These are phyloP conservation scores for Fagopyrum esculentum DNA, from an alignment of 148 eudicot genomes.

Conservation along the genomic window DNA sequence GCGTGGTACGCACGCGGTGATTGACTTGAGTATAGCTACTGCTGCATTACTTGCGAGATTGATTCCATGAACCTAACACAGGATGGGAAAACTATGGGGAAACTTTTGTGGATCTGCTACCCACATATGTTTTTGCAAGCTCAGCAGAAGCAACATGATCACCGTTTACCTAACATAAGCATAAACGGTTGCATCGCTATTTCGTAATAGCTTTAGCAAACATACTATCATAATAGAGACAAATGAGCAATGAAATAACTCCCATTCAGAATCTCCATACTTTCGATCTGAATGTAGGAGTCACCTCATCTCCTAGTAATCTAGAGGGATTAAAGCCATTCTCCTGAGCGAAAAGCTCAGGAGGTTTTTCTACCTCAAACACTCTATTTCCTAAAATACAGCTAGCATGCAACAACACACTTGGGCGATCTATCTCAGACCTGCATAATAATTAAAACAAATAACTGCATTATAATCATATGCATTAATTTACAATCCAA, in stretches of 20 bases:
- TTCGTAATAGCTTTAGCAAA: neutral
- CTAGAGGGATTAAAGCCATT: conserved; percentile 21
- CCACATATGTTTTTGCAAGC: conserved; percentile 92
- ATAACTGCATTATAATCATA: neutral
- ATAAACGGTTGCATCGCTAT: neutral
- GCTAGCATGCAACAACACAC: conserved; percentile 48
- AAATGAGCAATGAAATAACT: neutral
- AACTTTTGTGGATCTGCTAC: conserved; percentile 40
- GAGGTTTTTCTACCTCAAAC: conserved; percentile 21
- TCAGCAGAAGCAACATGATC: conserved; percentile 69
- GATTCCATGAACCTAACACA: conserved; percentile 10
- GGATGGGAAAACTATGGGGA: conserved; percentile 24
- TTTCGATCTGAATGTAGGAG: too few relatives aligned
- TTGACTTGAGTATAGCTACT: too few relatives aligned
- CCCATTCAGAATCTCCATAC: too few relatives aligned
- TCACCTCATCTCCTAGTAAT: conserved; percentile 15
- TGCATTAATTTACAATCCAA: too few relatives aligned
- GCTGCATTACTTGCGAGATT: too few relatives aligned
- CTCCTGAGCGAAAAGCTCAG: conserved; percentile 24
- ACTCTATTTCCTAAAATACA: conserved; percentile 25
- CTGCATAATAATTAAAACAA: conserved; percentile 28
- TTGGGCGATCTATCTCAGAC: conserved; percentile 62
- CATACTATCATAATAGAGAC: neutral
- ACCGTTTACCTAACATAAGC: conserved; percentile 37
- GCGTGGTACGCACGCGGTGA: too few relatives aligned